These are phyloP conservation scores for Ophiostoma tasmaniense DNA, from an alignment of 2,329 filamentous ascomycete species.

Conservation along the genomic window DNA sequence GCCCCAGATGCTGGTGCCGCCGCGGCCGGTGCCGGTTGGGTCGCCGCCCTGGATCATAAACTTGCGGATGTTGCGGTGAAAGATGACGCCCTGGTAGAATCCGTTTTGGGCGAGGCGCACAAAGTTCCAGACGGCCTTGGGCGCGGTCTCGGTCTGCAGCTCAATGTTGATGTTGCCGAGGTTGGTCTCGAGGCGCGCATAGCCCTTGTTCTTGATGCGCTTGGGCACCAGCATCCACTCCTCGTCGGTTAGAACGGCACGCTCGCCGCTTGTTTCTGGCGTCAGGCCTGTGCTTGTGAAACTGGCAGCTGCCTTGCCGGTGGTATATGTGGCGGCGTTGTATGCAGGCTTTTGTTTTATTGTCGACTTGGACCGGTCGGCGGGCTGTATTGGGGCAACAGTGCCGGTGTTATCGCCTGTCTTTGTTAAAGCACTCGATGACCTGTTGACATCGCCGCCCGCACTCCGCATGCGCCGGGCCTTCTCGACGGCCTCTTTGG, in stretches of 20 bases:
- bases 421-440: slow-evolving; percentile 14
- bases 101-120: slow-evolving; percentile 78
- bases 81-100: slow-evolving; percentile 76
- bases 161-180: slow-evolving; percentile 81
- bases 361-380: slow-evolving; percentile 6
- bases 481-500: slow-evolving; percentile 88
- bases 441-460: slow-evolving; percentile 49
- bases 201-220: slow-evolving; percentile 82
- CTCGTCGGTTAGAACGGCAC: slow-evolving; percentile 81
- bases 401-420: slow-evolving; percentile 25
- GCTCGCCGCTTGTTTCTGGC: slow-evolving; percentile 78
- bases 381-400: slow-evolving; percentile 37
- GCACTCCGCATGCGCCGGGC: slow-evolving; percentile 68
- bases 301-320: slow-evolving; percentile 80
- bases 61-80: slow-evolving; percentile 88
- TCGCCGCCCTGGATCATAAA: slow-evolving; percentile 99
- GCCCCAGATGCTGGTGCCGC: slow-evolving; percentile 86
- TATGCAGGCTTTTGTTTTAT: slow-evolving; percentile 43
- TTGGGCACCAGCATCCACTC: slow-evolving; percentile 93
- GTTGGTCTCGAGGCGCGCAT: slow-evolving; percentile 81
- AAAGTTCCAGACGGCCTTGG: slow-evolving; percentile 96
- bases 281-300: slow-evolving; percentile 94
- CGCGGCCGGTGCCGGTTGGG: slow-evolving; percentile 81
- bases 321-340: slow-evolving; percentile 86
- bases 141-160: slow-evolving; percentile 81